Evolutionary conservation across 1,284 basidiomycete species (phyloP), one percentile per base, ranked within the genome.

Genomic region (Psilocybe mexicana): DNA sequence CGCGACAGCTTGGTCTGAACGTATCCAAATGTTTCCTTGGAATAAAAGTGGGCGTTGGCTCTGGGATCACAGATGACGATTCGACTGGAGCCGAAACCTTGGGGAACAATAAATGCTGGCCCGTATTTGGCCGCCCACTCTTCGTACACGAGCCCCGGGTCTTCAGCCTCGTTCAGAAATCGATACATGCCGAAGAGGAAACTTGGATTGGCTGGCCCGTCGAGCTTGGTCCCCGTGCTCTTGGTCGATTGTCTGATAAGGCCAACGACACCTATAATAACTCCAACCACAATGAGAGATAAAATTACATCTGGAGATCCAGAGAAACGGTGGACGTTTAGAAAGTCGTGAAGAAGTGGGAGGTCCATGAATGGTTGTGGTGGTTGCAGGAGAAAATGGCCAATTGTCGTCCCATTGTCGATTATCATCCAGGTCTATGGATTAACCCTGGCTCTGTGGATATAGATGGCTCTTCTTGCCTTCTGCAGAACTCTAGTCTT

Each of bases 21-120:
- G 59, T 85, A 86, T 0, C 70, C 75, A 57, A 74, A 77, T 0
- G 82, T 79, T 52, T 84, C 83, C 55, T 72, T 74, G 0, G 74
- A 71, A 60, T 79, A 82, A 55, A 84, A 78, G 59, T 86, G 81
- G 0, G 77, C 70, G 35, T 81, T 70, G 0, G 84, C 85, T 62
- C 79, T 83, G 0, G 83, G 79, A 61, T 87, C 85, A 43, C 74
- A 75, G 8, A 87, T 69, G 2, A 83, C 66, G 23, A 85, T 69
- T 23, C 67, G 68, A 6, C 61, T 72, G 0, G 67, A 62, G 0
- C 82, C 82, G 18, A 86, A 65, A 0, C 69, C 61, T 0, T 65
- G 64, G 0, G 82, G 75, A 24, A 83, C 60, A 44, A 70, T 63
- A 61, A 73, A 85, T 0, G 76, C 80, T 4, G 74, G 66, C 3